phyloP scores from a whole-genome alignment of 768 basidiomycete genomes.

The Tubosaeta sp. region DNA sequence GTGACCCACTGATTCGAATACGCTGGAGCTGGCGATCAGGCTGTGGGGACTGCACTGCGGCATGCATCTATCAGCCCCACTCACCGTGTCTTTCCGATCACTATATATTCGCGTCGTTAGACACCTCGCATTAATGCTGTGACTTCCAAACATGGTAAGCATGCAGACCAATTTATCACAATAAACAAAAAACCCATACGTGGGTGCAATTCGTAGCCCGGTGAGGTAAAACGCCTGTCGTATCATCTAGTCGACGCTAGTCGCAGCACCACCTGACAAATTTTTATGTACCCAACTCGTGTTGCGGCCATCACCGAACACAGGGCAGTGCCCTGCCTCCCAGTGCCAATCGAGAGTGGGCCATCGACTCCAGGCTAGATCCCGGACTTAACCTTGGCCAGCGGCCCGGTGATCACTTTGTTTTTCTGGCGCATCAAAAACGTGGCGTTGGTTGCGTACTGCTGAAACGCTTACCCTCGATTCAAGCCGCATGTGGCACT shows the following conservation, averaged over 20 bases:
- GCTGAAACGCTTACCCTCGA: not conserved
- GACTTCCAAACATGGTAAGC: not conserved
- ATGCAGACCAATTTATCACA: not conserved
- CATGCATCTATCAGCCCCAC: not conserved
- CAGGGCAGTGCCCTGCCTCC: not conserved
- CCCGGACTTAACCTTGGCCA: not conserved
- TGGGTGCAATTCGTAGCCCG: not conserved
- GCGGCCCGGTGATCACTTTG: not conserved
- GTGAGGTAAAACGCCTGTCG: not conserved
- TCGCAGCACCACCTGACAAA: not conserved
- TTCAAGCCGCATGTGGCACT: not conserved
- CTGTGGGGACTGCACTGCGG: not conserved
- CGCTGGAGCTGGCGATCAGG: too few relatives aligned
- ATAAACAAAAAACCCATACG: not conserved
- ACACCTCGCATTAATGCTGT: not conserved
- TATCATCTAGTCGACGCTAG: not conserved
- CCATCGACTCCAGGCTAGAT: not conserved
- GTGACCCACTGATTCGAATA: not conserved
- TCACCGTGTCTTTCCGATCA: not conserved
- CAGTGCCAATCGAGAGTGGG: too few relatives aligned
- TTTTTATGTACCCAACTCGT: not conserved
- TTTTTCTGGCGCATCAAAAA: not conserved
- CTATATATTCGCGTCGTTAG: not conserved
- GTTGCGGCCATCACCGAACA: not conserved
- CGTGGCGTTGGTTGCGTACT: not conserved